These are phyloP conservation scores for Kwoniella dejecticola DNA, from an alignment of 768 basidiomycete species.

Conservation along the genomic window DNA sequence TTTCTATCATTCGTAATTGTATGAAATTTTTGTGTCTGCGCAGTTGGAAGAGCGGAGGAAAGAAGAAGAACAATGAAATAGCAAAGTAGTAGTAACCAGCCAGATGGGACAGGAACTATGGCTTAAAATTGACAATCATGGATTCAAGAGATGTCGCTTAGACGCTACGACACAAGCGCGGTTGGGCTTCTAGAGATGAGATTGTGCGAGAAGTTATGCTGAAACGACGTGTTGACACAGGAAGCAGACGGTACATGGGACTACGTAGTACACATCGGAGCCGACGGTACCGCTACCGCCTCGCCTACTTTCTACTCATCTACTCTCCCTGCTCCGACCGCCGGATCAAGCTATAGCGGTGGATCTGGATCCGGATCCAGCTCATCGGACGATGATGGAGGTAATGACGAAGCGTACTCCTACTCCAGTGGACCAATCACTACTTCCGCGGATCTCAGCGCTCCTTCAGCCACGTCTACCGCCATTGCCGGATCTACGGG, in stretches of 20 bases:
- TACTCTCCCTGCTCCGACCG: conserved; percentile 11
- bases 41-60: no score
- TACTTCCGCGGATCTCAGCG: conserved; percentile 14
- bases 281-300: conserved; percentile 53
- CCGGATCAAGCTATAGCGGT: not conserved
- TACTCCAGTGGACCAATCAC: conserved; percentile 18
- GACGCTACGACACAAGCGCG: no score
- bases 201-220: no score
- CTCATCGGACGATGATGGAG: conserved; percentile 3
- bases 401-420: conserved; percentile 3
- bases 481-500: conserved; percentile 9
- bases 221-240: no score
- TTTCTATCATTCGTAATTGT: not conserved
- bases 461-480: conserved; percentile 7
- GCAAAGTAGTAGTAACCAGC: no score
- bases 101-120: no score
- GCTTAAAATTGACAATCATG: no score
- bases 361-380: conserved; percentile 2
- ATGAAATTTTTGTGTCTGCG: conserved; percentile 2
- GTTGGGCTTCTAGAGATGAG: no score
- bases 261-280: conserved; percentile 51
- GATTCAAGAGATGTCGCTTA: no score
- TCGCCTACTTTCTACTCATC: conserved; percentile 31
- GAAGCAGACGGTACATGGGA: conserved; percentile 55
- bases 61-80: no score